Evolutionary conservation across 192 early-diverging fungal species (phyloP), one percentile per base, ranked within the genome.

Genomic region (Entomortierella beljakovae): DNA sequence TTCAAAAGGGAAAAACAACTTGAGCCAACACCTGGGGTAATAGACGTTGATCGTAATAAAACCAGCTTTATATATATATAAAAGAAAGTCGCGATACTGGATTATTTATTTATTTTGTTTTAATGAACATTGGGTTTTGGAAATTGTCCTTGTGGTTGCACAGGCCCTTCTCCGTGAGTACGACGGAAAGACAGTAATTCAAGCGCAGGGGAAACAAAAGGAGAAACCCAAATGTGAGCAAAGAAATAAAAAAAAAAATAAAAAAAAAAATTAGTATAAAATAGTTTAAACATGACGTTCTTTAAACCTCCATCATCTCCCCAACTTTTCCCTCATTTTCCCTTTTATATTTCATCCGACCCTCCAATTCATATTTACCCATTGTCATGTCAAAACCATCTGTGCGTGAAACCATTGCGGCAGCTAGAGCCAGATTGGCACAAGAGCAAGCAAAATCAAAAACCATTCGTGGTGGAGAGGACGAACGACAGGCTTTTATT

Each of bases 401-500:
- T 32, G 68, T 70, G 16, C 75, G 75, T 9, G 75, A 79, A 34
- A 70, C 75, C 32, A 79, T 79, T 42, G 67, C 66, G 15, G 75
- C 75, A 28, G 75, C 67, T 18, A 64, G 75, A 43, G 75, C 68
- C 18, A 49, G 57, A 16, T 15, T 79, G 23, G 75, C 57, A 43
- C 51, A 68, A 48, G 66, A 77, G 15, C 60, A 77, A 33, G 60
- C 66, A 16, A 54, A 53, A 32, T 35, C 75, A 49, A 79, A 70
- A 33, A 33, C 75, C 23, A 60, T 79, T 49, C 75, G 75, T 42
- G 67, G 75, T 48, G 67, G 75, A 25, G 57, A 40, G 15, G 61
- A 79, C 48, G 75, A 79, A 28, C 75, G 75, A 16, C 54, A 64
- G 57, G 75, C 75, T 26, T 79, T 79, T 37, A 55, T 70, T 18